A percentile compares a stretch with the other conserved stretches of the same genome.
Conservation (phyloP, 169 alveolate genomes). For the Theileria sp. region DNA sequence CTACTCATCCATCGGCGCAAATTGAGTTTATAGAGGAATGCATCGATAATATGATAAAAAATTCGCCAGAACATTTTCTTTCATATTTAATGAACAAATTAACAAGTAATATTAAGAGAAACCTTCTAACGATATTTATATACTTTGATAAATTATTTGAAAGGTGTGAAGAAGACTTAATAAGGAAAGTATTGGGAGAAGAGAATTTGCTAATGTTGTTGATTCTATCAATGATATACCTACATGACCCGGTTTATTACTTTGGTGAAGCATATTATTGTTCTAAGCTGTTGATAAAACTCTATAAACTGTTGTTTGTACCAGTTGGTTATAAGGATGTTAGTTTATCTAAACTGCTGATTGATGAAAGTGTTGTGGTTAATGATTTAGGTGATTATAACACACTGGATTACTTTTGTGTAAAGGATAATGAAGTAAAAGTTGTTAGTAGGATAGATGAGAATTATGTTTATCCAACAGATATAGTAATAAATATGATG, state of each 20-base stretch:
- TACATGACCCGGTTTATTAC: slow-evolving; percentile 60
- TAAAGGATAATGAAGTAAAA: neutral
- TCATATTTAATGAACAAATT: slow-evolving; percentile 19
- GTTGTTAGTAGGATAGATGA: neutral
- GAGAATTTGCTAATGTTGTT: slow-evolving; percentile 1
- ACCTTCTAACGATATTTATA: slow-evolving; percentile 32
- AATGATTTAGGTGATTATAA: neutral
- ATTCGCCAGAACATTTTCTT: slow-evolving; percentile 27
- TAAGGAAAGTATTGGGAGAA: slow-evolving; percentile 5
- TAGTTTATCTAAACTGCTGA: neutral
- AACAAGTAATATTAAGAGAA: slow-evolving; percentile 34
- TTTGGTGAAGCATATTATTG: slow-evolving; percentile 55
- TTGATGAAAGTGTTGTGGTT: neutral
- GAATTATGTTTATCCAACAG: neutral
- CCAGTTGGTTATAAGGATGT: neutral
- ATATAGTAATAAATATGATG: slow-evolving; percentile 1
- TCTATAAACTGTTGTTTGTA: neutral
- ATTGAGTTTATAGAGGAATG: neutral
- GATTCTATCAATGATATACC: slow-evolving; percentile 35
- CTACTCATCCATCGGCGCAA: neutral
- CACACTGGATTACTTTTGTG: neutral
- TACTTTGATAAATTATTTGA: slow-evolving; percentile 23
- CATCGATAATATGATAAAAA: neutral
- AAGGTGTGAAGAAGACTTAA: neutral
- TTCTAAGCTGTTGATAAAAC: slow-evolving; percentile 17